Base-by-base conservation (phyloP, 2,329 filamentous ascomycete species). In the Talaromyces piceae region DNA sequence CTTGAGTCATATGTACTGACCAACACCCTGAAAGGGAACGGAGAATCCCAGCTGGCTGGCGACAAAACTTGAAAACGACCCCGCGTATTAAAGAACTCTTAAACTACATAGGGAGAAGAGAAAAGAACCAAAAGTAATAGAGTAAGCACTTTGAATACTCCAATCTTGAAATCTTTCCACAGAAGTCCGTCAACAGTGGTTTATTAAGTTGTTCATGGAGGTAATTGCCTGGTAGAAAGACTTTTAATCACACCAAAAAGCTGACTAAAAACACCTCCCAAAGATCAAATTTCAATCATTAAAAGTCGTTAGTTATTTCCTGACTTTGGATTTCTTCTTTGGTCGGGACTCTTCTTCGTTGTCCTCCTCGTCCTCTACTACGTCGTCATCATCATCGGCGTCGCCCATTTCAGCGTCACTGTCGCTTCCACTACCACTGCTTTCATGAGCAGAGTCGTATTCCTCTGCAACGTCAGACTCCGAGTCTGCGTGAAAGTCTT, bases 391-490 rank as follows among this genome's bases (percentile, higher is more conserved):
- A 28, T 64, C 69, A 3, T 60, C 62, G 4, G 64, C 70, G 57
- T 77, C 77, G 27, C 73, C 78, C 67, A 79, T 84, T 41, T 74
- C 81, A 59, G 75, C 81, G 47, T 84, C 84, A 41, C 78, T 80
- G 55, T 80, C 84, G 59, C 81, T 84, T 51, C 78, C 84, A 16
- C 79, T 83, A 11, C 86, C 89, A 47, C 83, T 87, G 65, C 89
- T 95, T 66, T 95, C 88, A 65, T 96, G 91, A 43, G 82, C 86
- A 49, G 87, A 91, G 70, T 98, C 93, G 60, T 83, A 98, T 67
- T 98, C 94, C 70, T 98, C 93, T 1, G 91, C 93, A 2, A 96
- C 91, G 59, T 98, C 93, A 49, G 87, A 94, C 58, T 98, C 93
- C 12, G 86, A 91, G 56, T 94, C 89, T 5, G 87, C 88, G 60